Percentiles rank a stretch among this genome's conserved stretches.
phyloP scores from a whole-genome alignment of 139 green algal species.

The Auxenochlorella protothecoides region DNA sequence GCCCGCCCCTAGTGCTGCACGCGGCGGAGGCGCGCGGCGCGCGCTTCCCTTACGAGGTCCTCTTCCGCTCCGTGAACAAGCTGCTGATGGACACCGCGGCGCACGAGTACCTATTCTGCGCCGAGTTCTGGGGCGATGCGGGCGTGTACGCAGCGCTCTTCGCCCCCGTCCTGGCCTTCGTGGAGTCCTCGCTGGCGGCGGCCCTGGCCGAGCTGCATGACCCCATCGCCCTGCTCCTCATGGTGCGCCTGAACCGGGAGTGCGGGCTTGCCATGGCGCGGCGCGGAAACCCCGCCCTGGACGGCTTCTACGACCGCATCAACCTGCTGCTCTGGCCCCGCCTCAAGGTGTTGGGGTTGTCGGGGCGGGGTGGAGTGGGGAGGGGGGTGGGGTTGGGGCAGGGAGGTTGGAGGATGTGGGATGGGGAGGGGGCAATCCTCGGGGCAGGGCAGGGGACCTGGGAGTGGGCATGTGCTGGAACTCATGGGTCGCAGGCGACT shows the following conservation, averaged over 20 bases:
- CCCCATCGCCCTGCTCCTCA: slow-evolving; percentile 79
- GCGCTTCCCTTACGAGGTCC: slow-evolving; percentile 72
- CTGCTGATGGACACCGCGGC: slow-evolving; percentile 91
- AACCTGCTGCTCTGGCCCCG: slow-evolving; percentile 86
- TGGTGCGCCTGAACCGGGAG: slow-evolving; percentile 87
- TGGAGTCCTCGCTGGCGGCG: slow-evolving; percentile 54
- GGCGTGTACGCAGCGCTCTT: slow-evolving; percentile 70
- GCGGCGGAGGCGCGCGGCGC: slow-evolving; percentile 55
- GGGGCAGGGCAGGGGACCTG: too few species aligned
- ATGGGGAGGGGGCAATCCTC: too few species aligned
- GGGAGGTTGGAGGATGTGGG: not conserved
- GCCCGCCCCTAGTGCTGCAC: slow-evolving; percentile 77
- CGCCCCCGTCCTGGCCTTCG: slow-evolving; percentile 50
- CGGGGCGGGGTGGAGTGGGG: not conserved
- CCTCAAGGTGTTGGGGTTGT: slow-evolving; percentile 61
- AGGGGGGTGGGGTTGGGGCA: not conserved
- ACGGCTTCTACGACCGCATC: slow-evolving; percentile 87
- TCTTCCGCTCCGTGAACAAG: slow-evolving; percentile 87
- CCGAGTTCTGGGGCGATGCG: slow-evolving; percentile 82
- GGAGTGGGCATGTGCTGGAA: too few species aligned
- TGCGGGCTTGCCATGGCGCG: slow-evolving; percentile 68
- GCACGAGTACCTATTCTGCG: slow-evolving; percentile 87
- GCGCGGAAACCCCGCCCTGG: slow-evolving; percentile 69
- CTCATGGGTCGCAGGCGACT: too few species aligned
- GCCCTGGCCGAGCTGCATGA: slow-evolving; percentile 57